Conservation (phyloP, 768 basidiomycete species). For the Asterophora lycoperdoides region DNA sequence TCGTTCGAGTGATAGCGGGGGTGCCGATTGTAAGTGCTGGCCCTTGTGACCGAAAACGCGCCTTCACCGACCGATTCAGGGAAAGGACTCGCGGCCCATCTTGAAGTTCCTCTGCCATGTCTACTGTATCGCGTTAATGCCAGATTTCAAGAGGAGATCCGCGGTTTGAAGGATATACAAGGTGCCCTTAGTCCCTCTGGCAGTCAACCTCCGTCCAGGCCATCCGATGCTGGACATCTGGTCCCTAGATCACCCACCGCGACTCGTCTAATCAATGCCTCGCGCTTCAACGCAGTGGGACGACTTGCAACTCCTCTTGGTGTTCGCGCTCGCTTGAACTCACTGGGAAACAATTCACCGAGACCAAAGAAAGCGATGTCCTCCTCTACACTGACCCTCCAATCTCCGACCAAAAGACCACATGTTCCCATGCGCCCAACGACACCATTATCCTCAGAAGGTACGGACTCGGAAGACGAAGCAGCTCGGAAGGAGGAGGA, state of each 20-base stretch:
- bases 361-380: constrained; percentile 55
- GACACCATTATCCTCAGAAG: constrained; percentile 52
- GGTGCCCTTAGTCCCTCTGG: constrained; percentile 52
- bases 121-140: constrained; percentile 80
- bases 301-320: constrained; percentile 52
- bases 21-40: constrained; percentile 67
- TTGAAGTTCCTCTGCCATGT: constrained; percentile 80
- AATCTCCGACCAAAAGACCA: constrained; percentile 38
- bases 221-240: constrained; percentile 21
- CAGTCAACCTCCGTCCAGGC: constrained; percentile 31
- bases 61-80: constrained; percentile 39
- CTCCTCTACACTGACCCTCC: constrained; percentile 71
- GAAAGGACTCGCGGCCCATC: constrained; percentile 78
- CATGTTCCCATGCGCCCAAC: constrained; percentile 36
- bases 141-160: constrained; percentile 81
- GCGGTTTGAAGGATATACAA: constrained; percentile 68
- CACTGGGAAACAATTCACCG: constrained; percentile 52
- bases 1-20: constrained; percentile 64
- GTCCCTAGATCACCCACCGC: constrained; percentile 27
- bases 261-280: constrained; percentile 31
- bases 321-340: constrained; percentile 69
- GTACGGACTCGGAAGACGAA: constrained; percentile 56
- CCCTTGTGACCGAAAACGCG: constrained; percentile 2
- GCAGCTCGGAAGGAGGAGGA: constrained; percentile 66
- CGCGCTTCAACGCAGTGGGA: constrained; percentile 37